Evolutionary conservation across 805 yeast genomes (phyloP), one percentile per base, ranked within the genome.

Genomic region (Scheffersomyces ergatensis): DNA sequence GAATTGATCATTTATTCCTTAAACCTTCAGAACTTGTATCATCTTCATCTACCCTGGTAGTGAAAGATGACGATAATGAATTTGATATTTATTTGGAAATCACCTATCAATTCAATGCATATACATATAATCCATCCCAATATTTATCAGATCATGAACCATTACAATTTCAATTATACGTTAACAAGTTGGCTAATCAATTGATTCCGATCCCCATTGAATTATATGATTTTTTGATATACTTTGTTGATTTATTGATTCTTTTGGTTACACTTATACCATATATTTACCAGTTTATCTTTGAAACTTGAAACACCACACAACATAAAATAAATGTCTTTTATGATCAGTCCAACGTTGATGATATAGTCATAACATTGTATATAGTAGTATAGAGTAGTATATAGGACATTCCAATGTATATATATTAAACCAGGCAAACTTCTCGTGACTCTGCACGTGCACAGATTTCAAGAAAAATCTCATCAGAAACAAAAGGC

Each of bases 131-230:
- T 18, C 34, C 33, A 8, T 23, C 36, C 8, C 21, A 29, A 16
- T 46, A 30, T 23, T 35, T 47, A 18, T 12, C 38, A 11, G 42
- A 41, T 11, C 33, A 44, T 4, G 54, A 48, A 9, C 25, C 42
- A 7, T 37, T 59, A 14, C 37, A 31, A 14, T 52, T 63, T 40
- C 57, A 63, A 29, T 44, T 65, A 14, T 55, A 53, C 31, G 43
- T 64, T 15, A 57, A 55, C 19, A 58, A 52, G 33, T 40, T 63
- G 17, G 66, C 68, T 1, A 39, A 40, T 21, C 40, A 37, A 21
- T 55, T 46, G 46, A 12, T 65, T 5, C 69, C 70, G 6, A 58
- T 65, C 18, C 71, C 70, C 0, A 38, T 61, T 6, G 70, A 65
- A 39, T 47, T 65, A 12, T 56, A 56, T 39, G 59, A 53, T 30